Evolutionary conservation across 2,329 filamentous ascomycete species (phyloP).

Genomic region (Ascocoryne sarcoides): DNA sequence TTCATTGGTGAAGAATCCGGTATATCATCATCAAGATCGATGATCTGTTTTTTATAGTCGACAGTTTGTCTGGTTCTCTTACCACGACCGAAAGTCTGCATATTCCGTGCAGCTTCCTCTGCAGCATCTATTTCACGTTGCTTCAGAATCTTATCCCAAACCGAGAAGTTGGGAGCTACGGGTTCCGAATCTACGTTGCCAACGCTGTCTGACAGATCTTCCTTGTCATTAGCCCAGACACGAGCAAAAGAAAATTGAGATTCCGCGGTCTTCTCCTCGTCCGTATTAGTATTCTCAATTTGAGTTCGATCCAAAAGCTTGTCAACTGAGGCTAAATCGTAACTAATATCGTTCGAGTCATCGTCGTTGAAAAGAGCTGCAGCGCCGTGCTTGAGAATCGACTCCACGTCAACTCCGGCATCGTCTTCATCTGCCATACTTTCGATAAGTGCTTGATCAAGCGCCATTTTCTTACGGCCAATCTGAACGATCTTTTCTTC

Average conservation of each 20-base stretch:
- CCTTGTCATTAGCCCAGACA: conserved; percentile 82
- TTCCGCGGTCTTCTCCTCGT: conserved; percentile 56
- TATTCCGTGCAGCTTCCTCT: conserved; percentile 58
- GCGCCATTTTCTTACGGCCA: conserved; percentile 88
- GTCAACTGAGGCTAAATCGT: conserved; percentile 76
- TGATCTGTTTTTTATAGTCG: conserved; percentile 1
- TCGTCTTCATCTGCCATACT: conserved; percentile 80
- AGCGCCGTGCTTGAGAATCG: conserved; percentile 80
- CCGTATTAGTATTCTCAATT: conserved; percentile 60
- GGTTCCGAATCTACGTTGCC: conserved; percentile 43
- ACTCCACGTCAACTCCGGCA: conserved; percentile 70
- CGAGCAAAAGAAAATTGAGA: conserved; percentile 82
- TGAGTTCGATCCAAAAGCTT: conserved; percentile 81
- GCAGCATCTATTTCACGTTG: conserved; percentile 72
- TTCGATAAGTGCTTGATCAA: conserved; percentile 92
- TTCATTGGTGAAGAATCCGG: not conserved
- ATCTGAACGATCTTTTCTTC: conserved; percentile 97
- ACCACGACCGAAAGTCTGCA: conserved; percentile 76
- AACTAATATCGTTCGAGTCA: conserved; percentile 64
- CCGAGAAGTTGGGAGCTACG: conserved; percentile 50
- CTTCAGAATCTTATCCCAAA: conserved; percentile 86
- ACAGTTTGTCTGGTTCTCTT: conserved; percentile 41
- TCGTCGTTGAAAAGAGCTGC: conserved; percentile 76
- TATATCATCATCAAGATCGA: conserved; percentile 1
- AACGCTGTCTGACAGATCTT: conserved; percentile 54